Evolutionary conservation across 768 basidiomycete genomes (phyloP).

Genomic region (Kwoniella sp.): DNA sequence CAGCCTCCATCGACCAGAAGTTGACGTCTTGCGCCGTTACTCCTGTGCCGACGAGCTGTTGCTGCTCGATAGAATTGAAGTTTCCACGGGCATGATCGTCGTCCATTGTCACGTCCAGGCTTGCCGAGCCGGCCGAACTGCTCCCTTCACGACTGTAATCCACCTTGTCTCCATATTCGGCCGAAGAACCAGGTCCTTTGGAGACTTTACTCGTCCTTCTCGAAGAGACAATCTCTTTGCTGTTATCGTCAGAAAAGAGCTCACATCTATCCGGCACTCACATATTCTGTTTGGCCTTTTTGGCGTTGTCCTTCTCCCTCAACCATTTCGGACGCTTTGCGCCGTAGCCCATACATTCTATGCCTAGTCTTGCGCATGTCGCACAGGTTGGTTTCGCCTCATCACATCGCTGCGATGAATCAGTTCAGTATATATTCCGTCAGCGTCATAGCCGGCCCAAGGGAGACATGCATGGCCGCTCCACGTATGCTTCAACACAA

Average conservation of each 20-base stretch:
- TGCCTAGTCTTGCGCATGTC: conserved; percentile 31
- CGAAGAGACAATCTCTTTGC: conserved; percentile 16
- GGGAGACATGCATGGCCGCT: background rate
- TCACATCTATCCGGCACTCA: conserved; percentile 16
- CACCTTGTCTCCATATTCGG: conserved; percentile 7
- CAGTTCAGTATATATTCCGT: background rate
- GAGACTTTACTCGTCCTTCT: conserved; percentile 2
- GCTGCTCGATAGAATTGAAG: no score
- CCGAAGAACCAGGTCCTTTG: background rate
- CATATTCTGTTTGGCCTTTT: conserved; percentile 52
- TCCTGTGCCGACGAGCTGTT: background rate
- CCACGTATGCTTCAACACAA: background rate
- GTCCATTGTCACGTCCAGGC: background rate
- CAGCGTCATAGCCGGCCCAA: background rate
- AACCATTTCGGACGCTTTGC: conserved; percentile 34
- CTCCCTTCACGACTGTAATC: conserved; percentile 1
- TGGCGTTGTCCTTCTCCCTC: conserved; percentile 54
- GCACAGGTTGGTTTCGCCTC: conserved; percentile 32
- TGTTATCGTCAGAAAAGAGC: background rate
- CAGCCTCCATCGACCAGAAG: background rate
- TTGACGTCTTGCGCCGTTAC: background rate
- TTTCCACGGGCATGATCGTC: background rate
- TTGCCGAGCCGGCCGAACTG: background rate
- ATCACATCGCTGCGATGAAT: conserved; percentile 35
- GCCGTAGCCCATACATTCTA: conserved; percentile 38